Percentiles rank a stretch among this genome's conserved stretches.
Evolutionary conservation across 768 basidiomycete genomes (phyloP).

Genomic region (Leccinum imitatum): DNA sequence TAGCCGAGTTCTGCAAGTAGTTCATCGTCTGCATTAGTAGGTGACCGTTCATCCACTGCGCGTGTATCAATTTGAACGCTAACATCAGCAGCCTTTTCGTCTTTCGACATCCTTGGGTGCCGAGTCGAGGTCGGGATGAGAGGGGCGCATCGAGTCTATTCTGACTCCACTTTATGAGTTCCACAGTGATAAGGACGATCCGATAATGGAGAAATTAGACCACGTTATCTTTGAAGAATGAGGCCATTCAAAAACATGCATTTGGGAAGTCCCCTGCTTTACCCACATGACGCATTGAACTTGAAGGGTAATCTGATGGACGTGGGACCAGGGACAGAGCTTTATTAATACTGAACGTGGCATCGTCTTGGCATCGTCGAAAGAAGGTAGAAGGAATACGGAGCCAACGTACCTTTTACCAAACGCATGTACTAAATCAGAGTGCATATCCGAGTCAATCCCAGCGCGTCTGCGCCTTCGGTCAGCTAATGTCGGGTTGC

Average conservation of each 20-base stretch:
- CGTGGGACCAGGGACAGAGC: background rate
- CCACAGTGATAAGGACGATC: background rate
- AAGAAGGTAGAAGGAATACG: background rate
- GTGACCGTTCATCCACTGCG: conserved; percentile 13
- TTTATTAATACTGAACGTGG: background rate
- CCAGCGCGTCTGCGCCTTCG: too few relatives aligned
- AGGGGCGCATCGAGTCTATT: background rate
- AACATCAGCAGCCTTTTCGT: conserved; percentile 18
- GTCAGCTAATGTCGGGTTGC: too few relatives aligned
- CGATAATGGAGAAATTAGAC: background rate
- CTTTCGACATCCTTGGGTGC: conserved; percentile 18
- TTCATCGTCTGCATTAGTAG: conserved; percentile 49
- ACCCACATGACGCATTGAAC: background rate
- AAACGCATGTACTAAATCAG: too few relatives aligned
- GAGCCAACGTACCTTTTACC: background rate
- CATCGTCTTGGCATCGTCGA: too few relatives aligned
- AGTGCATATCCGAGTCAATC: too few relatives aligned
- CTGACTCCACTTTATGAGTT: background rate
- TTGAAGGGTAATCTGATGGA: background rate
- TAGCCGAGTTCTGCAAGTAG: conserved; percentile 68
- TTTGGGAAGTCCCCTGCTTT: background rate
- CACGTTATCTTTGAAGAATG: background rate
- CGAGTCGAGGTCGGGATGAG: background rate
- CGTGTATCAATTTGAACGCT: conserved; percentile 9
- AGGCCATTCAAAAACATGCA: background rate